Evolutionary conservation across 441 rosid genomes (phyloP).

Genomic region (Gossypium schwendimanii): DNA sequence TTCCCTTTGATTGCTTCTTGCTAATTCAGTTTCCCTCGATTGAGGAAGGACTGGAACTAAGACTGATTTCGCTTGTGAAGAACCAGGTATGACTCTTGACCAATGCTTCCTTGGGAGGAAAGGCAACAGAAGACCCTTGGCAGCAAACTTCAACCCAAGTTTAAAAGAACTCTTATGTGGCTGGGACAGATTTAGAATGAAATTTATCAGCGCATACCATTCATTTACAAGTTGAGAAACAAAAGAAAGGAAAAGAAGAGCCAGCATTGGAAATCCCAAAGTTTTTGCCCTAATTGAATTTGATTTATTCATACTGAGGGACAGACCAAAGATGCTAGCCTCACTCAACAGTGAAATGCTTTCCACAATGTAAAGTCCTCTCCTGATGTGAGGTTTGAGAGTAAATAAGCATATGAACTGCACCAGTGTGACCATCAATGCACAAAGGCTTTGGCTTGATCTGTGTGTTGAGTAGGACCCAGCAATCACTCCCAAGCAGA

Average conservation of each 20-base stretch:
- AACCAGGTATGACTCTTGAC: conserved; percentile 25
- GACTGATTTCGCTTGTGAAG: conserved; percentile 26
- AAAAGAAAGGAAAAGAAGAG: conserved; percentile 35
- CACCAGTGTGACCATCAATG: conserved; percentile 32
- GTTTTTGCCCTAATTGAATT: conserved; percentile 17
- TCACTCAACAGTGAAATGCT: conserved; percentile 40
- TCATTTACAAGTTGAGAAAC: conserved; percentile 35
- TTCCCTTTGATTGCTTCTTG: conserved; percentile 16
- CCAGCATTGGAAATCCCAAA: conserved; percentile 32
- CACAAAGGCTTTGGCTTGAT: conserved; percentile 28
- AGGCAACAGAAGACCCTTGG: conserved; percentile 42
- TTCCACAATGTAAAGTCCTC: conserved; percentile 39
- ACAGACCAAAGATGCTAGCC: conserved; percentile 31
- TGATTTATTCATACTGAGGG: conserved; percentile 17
- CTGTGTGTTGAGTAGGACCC: conserved; percentile 27
- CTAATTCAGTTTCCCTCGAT: conserved; percentile 25
- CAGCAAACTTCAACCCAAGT: conserved; percentile 31
- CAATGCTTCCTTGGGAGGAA: conserved; percentile 38
- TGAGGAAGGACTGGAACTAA: conserved; percentile 25
- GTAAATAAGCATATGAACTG: conserved; percentile 33
- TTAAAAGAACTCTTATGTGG: conserved; percentile 31
- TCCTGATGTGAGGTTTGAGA: conserved; percentile 39
- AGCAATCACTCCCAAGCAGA: conserved; percentile 33
- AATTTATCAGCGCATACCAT: conserved; percentile 35
- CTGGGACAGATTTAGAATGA: conserved; percentile 26